These are phyloP conservation scores for Pseudocercospora ulei DNA, from an alignment of 2,329 filamentous ascomycete genomes.

Conservation along the genomic window DNA sequence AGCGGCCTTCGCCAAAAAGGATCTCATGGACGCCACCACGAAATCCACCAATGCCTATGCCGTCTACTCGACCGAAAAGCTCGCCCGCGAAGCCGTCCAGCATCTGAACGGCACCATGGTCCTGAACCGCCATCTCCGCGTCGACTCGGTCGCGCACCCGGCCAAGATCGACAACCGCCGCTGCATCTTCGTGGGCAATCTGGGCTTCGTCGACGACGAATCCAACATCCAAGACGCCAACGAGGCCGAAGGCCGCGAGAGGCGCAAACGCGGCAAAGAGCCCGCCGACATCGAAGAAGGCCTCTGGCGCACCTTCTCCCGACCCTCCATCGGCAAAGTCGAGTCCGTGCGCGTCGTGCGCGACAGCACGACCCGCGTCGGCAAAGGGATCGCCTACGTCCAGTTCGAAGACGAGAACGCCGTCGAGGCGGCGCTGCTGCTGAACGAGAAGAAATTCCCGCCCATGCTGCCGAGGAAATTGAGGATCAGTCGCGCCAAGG, in stretches of 20 bases:
- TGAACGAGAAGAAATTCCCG: constrained; percentile 85
- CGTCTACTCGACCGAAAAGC: constrained; percentile 67
- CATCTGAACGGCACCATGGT: constrained; percentile 75
- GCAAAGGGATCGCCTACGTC: constrained; percentile 95
- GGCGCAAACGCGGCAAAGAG: constrained; percentile 58
- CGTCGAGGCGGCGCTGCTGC: constrained; percentile 80
- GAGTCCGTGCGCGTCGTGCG: constrained; percentile 89
- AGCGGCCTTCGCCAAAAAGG: constrained; percentile 84
- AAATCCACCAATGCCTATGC: constrained; percentile 90
- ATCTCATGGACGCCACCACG: constrained; percentile 82
- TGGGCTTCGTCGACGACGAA: constrained; percentile 93
- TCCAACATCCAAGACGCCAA: constrained; percentile 53
- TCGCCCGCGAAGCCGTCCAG: constrained; percentile 64
- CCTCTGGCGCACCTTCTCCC: constrained; percentile 69
- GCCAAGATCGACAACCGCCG: constrained; percentile 70
- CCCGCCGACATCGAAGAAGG: constrained; percentile 88
- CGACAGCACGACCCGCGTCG: constrained; percentile 79
- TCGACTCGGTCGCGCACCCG: constrained; percentile 84
- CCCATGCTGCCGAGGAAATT: constrained; percentile 84
- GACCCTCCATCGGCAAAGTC: constrained; percentile 66
- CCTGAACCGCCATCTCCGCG: constrained; percentile 77
- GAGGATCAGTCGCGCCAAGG: constrained; percentile 77
- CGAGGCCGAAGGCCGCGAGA: constrained; percentile 51
- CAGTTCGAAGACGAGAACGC: constrained; percentile 82
- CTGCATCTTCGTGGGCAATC: constrained; percentile 92